phyloP scores from a whole-genome alignment of 2,329 filamentous ascomycete genomes.

The Sarocladiaceae sp. region DNA sequence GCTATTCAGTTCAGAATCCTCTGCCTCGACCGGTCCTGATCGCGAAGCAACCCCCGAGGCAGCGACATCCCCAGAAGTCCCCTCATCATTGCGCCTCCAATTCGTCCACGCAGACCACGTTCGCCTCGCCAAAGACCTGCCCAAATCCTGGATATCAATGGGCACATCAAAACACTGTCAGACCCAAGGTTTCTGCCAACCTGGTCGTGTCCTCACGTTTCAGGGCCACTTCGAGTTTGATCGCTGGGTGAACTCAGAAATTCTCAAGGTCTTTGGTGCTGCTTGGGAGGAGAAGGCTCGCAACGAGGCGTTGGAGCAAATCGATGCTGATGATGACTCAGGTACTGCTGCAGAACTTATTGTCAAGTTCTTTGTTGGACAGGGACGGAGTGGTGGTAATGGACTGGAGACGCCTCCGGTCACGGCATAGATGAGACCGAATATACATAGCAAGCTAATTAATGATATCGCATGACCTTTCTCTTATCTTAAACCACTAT shows the following conservation, averaged over 20 bases:
- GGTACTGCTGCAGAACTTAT: slow-evolving; percentile 16
- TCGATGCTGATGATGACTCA: slow-evolving; percentile 18
- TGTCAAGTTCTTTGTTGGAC: slow-evolving; percentile 15
- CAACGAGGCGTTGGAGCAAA: slow-evolving; percentile 11
- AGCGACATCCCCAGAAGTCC: background rate
- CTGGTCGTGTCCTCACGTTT: slow-evolving; percentile 32
- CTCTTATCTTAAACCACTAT: too few relatives aligned
- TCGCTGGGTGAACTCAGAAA: slow-evolving; percentile 32
- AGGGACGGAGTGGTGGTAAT: background rate
- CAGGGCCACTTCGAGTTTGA: slow-evolving; percentile 42
- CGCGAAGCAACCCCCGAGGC: background rate
- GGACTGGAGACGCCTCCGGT: slow-evolving; percentile 4
- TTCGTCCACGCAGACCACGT: slow-evolving; percentile 33
- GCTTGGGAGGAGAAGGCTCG: slow-evolving; percentile 14
- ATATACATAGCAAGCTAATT: background rate
- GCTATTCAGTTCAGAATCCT: background rate
- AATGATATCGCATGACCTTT: too few relatives aligned
- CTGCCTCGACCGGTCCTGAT: background rate
- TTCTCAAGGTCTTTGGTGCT: slow-evolving; percentile 28
- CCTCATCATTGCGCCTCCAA: slow-evolving; percentile 22
- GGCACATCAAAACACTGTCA: slow-evolving; percentile 25
- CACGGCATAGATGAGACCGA: background rate
- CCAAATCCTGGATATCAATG: slow-evolving; percentile 16
- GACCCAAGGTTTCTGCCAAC: slow-evolving; percentile 33
- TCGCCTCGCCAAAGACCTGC: slow-evolving; percentile 12